Evolutionary conservation across 1,284 basidiomycete species (phyloP), one percentile per base, ranked within the genome.

Genomic region (Sparassis latifolia): DNA sequence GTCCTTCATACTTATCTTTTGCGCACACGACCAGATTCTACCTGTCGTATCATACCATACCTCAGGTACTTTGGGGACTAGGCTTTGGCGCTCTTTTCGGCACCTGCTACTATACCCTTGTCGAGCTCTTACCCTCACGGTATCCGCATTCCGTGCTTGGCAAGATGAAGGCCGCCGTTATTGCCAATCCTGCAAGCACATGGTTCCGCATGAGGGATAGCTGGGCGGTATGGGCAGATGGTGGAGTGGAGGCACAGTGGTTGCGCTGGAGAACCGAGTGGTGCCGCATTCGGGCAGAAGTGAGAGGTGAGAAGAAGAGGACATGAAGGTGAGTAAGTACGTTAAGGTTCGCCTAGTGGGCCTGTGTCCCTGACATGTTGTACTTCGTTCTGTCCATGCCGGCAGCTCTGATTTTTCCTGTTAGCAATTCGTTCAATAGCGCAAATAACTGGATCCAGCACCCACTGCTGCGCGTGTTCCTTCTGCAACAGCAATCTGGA

Each of bases 161-260:
- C 9, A 62, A 64, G 43, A 51, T 74, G 1, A 79, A 85, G 44
- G 59, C 66, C 12, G 71, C 69, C 37, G 49, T 86, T 28, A 65
- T 92, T 28, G 62, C 64, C 2, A 82, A 86, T 58, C 78, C 82
- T 1, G 45, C 90, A 29, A 75, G 75, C 3, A 70, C 67, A 0
- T 92, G 86, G 79, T 66, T 89, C 33, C 77, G 83, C 37, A 68
- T 93, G 33, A 74, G 87, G 45, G 90, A 93, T 62, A 86, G 88
- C 5, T 93, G 90, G 89, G 76, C 74, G 3, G 73, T 91, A 1
- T 93, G 88, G 82, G 56, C 64, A 40, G 89, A 83, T 64, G 85
- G 83, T 29, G 86, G 86, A 5, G 73, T 75, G 28, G 85, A 86
- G 61, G 67, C 62, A 29, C 84, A 86, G 55, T 90, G 86, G 77